These are phyloP conservation scores for Ceratocystis ficicola DNA, from an alignment of 2,329 filamentous ascomycete species.

Conservation along the genomic window DNA sequence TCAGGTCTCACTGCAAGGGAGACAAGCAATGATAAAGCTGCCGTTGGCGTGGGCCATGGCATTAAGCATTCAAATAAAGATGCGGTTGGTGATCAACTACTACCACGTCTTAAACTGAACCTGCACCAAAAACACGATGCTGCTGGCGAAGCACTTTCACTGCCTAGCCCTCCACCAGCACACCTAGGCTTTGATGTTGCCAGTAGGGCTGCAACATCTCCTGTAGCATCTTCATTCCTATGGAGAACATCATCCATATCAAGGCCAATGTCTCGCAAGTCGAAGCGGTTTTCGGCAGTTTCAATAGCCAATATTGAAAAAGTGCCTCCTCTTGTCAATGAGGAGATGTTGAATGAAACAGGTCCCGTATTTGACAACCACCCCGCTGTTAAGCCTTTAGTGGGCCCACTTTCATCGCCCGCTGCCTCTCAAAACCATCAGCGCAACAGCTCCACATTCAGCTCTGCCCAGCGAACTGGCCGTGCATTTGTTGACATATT, in stretches of 20 bases:
- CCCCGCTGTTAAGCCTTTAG: slow-evolving; percentile 22
- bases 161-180: slow-evolving; percentile 12
- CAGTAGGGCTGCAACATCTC: background rate
- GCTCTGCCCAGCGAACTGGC: slow-evolving; percentile 15
- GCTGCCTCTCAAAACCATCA: slow-evolving; percentile 14
- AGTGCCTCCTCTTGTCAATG: background rate
- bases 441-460: slow-evolving; percentile 20
- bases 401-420: slow-evolving; percentile 8
- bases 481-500: slow-evolving; percentile 38
- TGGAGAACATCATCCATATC: slow-evolving; percentile 12
- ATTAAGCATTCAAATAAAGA: background rate
- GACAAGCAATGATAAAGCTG: slow-evolving; percentile 1
- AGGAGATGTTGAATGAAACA: background rate
- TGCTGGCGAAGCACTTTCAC: background rate
- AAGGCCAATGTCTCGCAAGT: slow-evolving; percentile 21
- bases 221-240: background rate
- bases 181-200: slow-evolving; percentile 12
- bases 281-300: slow-evolving; percentile 12
- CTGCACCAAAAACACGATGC: background rate
- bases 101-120: slow-evolving; percentile 17
- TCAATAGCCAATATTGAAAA: slow-evolving; percentile 13
- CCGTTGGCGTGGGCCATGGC: background rate
- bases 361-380: slow-evolving; percentile 20
- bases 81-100: background rate
- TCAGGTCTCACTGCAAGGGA: slow-evolving; percentile 18